phyloP scores from a whole-genome alignment of 306 rosid genomes.

The Oxytropis ochrocephala region DNA sequence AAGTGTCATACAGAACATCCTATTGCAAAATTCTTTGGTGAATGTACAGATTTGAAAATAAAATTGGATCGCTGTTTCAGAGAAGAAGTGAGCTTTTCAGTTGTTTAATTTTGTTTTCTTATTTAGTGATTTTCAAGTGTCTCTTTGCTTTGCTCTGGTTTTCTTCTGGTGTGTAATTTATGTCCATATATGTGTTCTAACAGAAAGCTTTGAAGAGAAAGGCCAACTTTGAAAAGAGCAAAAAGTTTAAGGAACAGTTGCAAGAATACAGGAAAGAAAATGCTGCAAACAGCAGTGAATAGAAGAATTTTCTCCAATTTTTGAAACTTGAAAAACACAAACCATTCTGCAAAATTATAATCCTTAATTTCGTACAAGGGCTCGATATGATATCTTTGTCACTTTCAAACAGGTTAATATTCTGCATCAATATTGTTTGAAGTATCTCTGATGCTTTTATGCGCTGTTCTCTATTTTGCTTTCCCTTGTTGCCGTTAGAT shows the following conservation, averaged over 20 bases:
- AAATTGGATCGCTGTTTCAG: conserved; percentile 91
- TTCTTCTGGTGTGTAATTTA: not conserved
- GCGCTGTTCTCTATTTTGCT: not conserved
- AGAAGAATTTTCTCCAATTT: conserved; percentile 22
- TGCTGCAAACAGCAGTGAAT: conserved; percentile 35
- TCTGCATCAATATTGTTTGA: not conserved
- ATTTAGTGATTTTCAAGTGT: not conserved
- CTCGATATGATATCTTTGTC: not conserved
- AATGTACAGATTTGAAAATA: conserved; percentile 85
- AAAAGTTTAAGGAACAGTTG: conserved; percentile 63
- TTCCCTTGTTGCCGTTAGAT: not conserved
- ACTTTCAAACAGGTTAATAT: not conserved
- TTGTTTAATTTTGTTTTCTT: not conserved
- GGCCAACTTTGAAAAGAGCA: conserved; percentile 89
- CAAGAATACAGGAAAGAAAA: conserved; percentile 64
- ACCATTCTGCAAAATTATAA: not conserved
- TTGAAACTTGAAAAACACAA: not conserved
- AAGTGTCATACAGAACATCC: conserved; percentile 85
- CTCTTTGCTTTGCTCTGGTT: not conserved
- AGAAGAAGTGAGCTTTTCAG: conserved; percentile 56
- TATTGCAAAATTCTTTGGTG: conserved; percentile 64
- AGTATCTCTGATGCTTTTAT: not conserved
- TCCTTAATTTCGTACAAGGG: not conserved
- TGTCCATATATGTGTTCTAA: not conserved
- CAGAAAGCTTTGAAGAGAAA: conserved; percentile 96